Evolutionary conservation across 805 yeast genomes (phyloP).

Genomic region (Ogataea kodamae): DNA sequence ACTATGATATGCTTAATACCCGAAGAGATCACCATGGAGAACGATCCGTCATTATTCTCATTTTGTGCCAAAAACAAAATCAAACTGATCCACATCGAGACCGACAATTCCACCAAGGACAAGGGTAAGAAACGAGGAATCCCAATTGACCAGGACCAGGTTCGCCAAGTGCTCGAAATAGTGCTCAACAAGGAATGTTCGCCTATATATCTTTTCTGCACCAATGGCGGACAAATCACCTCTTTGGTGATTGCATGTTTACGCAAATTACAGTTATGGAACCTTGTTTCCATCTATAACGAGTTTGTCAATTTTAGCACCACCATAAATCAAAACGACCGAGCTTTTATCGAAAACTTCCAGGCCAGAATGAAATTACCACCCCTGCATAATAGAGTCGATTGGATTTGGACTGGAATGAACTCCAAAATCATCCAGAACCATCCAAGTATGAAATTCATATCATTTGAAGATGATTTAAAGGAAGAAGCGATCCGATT

Average conservation of each 20-base stretch:
- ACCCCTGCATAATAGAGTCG: slow-evolving; percentile 38
- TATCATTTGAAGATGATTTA: slow-evolving; percentile 19
- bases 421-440: slow-evolving; percentile 53
- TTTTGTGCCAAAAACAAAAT: slow-evolving; percentile 58
- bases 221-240: slow-evolving; percentile 86
- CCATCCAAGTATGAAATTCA: slow-evolving; percentile 47
- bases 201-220: slow-evolving; percentile 82
- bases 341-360: slow-evolving; percentile 79
- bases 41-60: slow-evolving; percentile 46
- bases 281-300: slow-evolving; percentile 78
- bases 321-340: slow-evolving; percentile 75
- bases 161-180: slow-evolving; percentile 55
- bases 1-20: slow-evolving; percentile 82
- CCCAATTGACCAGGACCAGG: slow-evolving; percentile 67
- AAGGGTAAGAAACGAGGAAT: slow-evolving; percentile 82
- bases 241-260: slow-evolving; percentile 82
- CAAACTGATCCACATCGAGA: slow-evolving; percentile 61
- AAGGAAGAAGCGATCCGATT: slow-evolving; percentile 20
- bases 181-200: slow-evolving; percentile 55
- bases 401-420: slow-evolving; percentile 67
- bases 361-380: slow-evolving; percentile 60
- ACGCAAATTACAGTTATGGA: slow-evolving; percentile 82
- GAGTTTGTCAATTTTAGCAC: slow-evolving; percentile 79
- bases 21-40: slow-evolving; percentile 53
- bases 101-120: slow-evolving; percentile 55